Evolutionary conservation across 306 rosid species (phyloP).

Genomic region (Inga leiocalycina): DNA sequence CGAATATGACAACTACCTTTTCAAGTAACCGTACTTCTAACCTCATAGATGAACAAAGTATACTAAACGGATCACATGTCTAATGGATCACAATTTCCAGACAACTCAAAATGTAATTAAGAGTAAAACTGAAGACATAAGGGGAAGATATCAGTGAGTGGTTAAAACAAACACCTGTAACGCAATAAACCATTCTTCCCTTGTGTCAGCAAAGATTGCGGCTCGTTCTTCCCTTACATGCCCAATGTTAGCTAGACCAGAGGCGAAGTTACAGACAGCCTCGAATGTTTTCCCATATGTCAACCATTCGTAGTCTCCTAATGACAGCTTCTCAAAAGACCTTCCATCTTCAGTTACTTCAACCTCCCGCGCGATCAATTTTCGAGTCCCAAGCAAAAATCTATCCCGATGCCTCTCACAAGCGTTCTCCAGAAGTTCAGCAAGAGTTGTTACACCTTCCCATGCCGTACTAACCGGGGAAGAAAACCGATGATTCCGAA

Average conservation of each 20-base stretch:
- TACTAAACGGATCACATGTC: background rate
- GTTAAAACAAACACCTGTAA: slow-evolving; percentile 69
- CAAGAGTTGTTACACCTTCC: slow-evolving; percentile 81
- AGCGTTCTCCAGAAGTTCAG: slow-evolving; percentile 76
- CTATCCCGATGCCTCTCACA: slow-evolving; percentile 54
- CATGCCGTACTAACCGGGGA: slow-evolving; percentile 61
- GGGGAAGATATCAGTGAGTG: background rate
- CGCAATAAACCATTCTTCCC: slow-evolving; percentile 93
- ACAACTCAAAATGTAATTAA: background rate
- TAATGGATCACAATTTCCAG: background rate
- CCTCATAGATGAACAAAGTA: background rate
- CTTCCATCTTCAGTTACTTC: slow-evolving; percentile 64
- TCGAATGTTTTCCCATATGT: slow-evolving; percentile 69
- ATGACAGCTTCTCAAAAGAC: slow-evolving; percentile 80
- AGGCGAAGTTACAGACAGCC: slow-evolving; percentile 68
- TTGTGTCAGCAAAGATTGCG: slow-evolving; percentile 89
- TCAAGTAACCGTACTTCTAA: background rate
- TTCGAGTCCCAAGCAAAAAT: slow-evolving; percentile 80
- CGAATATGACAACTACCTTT: background rate
- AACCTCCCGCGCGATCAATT: slow-evolving; percentile 58
- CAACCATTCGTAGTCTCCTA: slow-evolving; percentile 87
- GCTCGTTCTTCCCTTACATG: slow-evolving; percentile 72
- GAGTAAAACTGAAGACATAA: background rate
- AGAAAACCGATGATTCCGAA: slow-evolving; percentile 58
- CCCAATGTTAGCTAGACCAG: slow-evolving; percentile 74